phyloP scores from a whole-genome alignment of 2,329 filamentous ascomycete species.

The Lecanosticta acicola region DNA sequence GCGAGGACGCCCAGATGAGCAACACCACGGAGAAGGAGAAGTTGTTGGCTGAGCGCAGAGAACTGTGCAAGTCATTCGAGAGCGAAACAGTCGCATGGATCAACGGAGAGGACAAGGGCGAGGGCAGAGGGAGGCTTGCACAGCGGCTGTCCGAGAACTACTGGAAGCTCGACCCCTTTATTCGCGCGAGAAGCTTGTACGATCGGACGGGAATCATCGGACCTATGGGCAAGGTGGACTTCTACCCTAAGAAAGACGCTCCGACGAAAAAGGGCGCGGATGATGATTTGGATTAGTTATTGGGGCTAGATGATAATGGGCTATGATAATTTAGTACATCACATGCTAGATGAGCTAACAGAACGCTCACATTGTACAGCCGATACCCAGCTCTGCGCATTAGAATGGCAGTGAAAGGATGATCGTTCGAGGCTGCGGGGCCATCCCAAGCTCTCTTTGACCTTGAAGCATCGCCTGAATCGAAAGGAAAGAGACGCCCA shows the following conservation, averaged over 20 bases:
- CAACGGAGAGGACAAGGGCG: slow-evolving; percentile 39
- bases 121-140: slow-evolving; percentile 30
- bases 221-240: slow-evolving; percentile 61
- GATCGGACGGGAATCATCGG: slow-evolving; percentile 72
- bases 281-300: background rate
- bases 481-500: background rate
- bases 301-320: no score
- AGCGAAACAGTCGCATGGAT: slow-evolving; percentile 72
- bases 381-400: background rate
- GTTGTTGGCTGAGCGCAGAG: slow-evolving; percentile 58
- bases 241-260: slow-evolving; percentile 50
- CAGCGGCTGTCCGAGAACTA: slow-evolving; percentile 65
- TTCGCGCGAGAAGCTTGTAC: slow-evolving; percentile 77
- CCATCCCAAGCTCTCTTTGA: background rate
- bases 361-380: background rate
- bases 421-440: background rate
- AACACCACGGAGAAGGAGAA: slow-evolving; percentile 55
- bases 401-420: background rate
- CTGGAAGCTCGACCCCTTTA: slow-evolving; percentile 83
- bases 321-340: no score
- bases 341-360: background rate
- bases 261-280: background rate
- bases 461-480: background rate
- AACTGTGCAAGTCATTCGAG: slow-evolving; percentile 69
- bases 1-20: slow-evolving; percentile 73